These are phyloP conservation scores for Cyclanthera cordifolia DNA, from an alignment of 306 rosid genomes.

Conservation along the genomic window DNA sequence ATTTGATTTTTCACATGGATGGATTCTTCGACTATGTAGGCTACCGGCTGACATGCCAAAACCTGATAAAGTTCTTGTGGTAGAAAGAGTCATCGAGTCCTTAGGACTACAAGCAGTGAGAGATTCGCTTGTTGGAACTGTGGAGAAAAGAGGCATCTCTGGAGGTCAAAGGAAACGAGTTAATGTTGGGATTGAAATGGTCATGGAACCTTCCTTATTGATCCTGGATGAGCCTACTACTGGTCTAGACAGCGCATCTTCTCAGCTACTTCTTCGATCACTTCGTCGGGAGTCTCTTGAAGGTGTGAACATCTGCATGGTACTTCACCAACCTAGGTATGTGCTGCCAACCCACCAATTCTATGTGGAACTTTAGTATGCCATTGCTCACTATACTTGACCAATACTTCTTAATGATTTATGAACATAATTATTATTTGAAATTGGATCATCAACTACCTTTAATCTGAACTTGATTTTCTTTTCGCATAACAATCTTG, in stretches of 20 bases:
- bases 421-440: background rate
- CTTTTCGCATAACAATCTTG: background rate
- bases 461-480: background rate
- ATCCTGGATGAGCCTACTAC: slow-evolving; percentile 78
- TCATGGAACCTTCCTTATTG: slow-evolving; percentile 75
- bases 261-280: slow-evolving; percentile 56
- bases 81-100: slow-evolving; percentile 74
- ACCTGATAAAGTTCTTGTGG: slow-evolving; percentile 72
- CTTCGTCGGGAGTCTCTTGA: slow-evolving; percentile 73
- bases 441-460: background rate
- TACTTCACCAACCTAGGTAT: slow-evolving; percentile 82
- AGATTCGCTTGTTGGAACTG: slow-evolving; percentile 73
- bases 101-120: slow-evolving; percentile 66
- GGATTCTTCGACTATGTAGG: slow-evolving; percentile 28
- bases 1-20: slow-evolving; percentile 14
- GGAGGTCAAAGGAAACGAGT: slow-evolving; percentile 79
- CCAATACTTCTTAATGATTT: background rate
- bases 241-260: slow-evolving; percentile 77
- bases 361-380: background rate
- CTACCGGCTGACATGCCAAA: slow-evolving; percentile 66
- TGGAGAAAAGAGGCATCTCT: slow-evolving; percentile 66
- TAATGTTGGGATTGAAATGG: slow-evolving; percentile 82
- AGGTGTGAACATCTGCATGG: slow-evolving; percentile 74
- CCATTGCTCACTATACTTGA: background rate
- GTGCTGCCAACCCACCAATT: slow-evolving; percentile 4